Evolutionary conservation across 768 basidiomycete genomes (phyloP).

Genomic region (Atractiella rhizophila): DNA sequence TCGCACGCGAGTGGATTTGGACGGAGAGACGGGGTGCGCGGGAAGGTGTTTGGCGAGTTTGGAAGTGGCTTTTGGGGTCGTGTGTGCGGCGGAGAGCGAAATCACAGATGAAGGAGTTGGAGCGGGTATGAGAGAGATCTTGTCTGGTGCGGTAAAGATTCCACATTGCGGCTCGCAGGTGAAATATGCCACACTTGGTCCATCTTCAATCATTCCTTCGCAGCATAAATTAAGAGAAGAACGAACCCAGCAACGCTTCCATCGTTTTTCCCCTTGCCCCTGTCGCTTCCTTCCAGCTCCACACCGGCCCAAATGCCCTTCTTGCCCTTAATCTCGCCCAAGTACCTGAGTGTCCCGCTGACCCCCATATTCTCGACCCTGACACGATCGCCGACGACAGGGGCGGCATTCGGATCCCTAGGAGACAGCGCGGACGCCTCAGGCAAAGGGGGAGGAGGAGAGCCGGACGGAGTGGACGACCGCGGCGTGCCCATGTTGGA

Average conservation of each 20-base stretch:
- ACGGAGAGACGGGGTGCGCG: not conserved
- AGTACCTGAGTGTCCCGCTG: too few relatives aligned
- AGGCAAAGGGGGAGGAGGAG: too few relatives aligned
- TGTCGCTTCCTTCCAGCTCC: constrained; percentile 57
- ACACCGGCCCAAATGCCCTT: constrained; percentile 80
- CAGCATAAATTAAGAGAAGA: constrained; percentile 5
- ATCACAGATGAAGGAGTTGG: constrained; percentile 56
- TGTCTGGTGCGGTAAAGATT: constrained; percentile 61
- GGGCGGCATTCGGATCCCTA: too few relatives aligned
- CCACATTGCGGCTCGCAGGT: constrained; percentile 59
- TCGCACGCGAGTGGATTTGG: constrained; percentile 13
- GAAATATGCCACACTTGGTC: constrained; percentile 55
- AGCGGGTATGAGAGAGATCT: constrained; percentile 47
- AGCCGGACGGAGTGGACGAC: too few relatives aligned
- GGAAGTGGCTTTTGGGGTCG: not conserved
- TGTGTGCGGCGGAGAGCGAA: constrained; percentile 36
- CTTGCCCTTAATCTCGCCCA: constrained; percentile 73
- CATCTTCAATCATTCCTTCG: not conserved
- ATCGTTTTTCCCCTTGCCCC: constrained; percentile 84
- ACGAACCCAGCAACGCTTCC: constrained; percentile 70
- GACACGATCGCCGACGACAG: too few relatives aligned
- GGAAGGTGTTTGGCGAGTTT: not conserved
- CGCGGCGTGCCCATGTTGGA: too few relatives aligned
- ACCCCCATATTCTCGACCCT: too few relatives aligned
- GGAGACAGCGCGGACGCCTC: too few relatives aligned